Evolutionary conservation across 176 grass and related monocot genomes (phyloP).

Genomic region (Oryza coarctata): DNA sequence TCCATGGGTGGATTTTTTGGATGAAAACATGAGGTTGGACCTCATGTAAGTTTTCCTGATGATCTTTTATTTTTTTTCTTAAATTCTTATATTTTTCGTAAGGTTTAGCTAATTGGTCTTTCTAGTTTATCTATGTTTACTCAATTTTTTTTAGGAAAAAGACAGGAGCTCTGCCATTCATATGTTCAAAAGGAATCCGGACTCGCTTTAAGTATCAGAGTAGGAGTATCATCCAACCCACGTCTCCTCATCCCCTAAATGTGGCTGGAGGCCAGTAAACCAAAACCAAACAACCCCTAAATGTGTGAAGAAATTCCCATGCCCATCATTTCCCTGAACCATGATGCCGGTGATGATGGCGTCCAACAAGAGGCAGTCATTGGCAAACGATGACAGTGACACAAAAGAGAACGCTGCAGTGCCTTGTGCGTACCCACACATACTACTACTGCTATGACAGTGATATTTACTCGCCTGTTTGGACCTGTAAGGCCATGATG

Average conservation of each 20-base stretch:
- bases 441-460: not conserved
- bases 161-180: no score
- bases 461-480: not conserved
- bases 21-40: no score
- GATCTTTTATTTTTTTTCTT: no score
- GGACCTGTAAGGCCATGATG: conserved; percentile 9
- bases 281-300: not conserved
- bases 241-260: not conserved
- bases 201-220: no score
- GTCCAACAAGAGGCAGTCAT: not conserved
- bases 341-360: not conserved
- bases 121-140: no score
- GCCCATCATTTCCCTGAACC: not conserved
- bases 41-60: no score
- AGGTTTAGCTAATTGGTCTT: no score
- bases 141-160: no score
- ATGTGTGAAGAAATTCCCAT: not conserved
- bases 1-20: no score
- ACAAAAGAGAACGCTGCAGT: not conserved
- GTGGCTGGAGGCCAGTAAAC: not conserved
- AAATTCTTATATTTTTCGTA: no score
- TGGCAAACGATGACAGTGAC: not conserved
- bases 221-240: no score
- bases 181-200: no score
- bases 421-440: not conserved